Evolutionary conservation across 192 early-diverging fungal species (phyloP).

Genomic region (Funneliformis mosseae): DNA sequence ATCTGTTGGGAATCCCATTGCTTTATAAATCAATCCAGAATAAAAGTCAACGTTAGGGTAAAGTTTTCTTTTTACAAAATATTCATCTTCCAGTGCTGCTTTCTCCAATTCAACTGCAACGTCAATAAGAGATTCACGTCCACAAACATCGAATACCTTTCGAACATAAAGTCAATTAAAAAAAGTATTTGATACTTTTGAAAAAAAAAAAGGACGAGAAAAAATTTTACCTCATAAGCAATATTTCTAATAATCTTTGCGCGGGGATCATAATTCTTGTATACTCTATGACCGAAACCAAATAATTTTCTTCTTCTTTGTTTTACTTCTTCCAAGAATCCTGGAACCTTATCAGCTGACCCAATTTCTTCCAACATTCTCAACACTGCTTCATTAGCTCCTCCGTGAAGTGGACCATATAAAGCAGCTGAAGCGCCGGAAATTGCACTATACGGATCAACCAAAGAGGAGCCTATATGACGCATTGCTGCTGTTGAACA

Average conservation of each 20-base stretch:
- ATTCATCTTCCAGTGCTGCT: constrained; percentile 60
- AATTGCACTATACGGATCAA: constrained; percentile 65
- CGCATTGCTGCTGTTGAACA: constrained; percentile 65
- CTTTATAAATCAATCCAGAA: constrained; percentile 64
- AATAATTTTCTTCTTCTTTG: constrained; percentile 59
- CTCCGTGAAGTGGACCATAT: constrained; percentile 70
- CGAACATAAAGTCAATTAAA: constrained; percentile 3
- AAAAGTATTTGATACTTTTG: not conserved
- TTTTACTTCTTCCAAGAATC: constrained; percentile 66
- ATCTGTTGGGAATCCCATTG: constrained; percentile 73
- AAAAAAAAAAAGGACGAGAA: not conserved
- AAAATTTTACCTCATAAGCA: constrained; percentile 48
- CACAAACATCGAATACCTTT: constrained; percentile 65
- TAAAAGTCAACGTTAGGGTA: constrained; percentile 61
- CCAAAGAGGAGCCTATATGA: constrained; percentile 61
- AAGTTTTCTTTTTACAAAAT: constrained; percentile 64
- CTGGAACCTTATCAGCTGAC: constrained; percentile 54
- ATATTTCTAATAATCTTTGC: constrained; percentile 63
- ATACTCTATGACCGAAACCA: constrained; percentile 64
- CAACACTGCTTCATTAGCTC: constrained; percentile 67
- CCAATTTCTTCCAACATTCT: constrained; percentile 69
- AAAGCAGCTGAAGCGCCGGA: constrained; percentile 64
- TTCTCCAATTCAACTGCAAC: constrained; percentile 66
- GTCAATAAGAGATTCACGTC: constrained; percentile 61
- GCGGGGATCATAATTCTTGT: constrained; percentile 68